These are phyloP conservation scores for Fomitopsis pinicola DNA, from an alignment of 1,284 basidiomycete genomes.

Conservation along the genomic window DNA sequence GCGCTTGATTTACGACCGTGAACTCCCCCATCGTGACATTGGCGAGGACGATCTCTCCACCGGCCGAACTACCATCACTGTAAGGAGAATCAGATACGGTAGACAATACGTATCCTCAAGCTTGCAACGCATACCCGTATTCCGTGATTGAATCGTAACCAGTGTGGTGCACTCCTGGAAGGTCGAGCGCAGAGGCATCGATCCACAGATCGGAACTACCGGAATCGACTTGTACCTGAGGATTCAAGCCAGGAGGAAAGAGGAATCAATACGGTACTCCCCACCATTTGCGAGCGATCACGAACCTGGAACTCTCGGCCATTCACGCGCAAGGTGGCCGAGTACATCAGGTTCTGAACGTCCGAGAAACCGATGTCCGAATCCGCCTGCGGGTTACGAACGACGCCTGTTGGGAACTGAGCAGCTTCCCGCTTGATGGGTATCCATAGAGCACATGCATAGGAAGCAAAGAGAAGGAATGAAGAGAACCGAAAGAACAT, in stretches of 20 bases:
- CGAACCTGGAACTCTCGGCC: background rate
- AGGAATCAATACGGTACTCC: background rate
- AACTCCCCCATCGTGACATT: slow-evolving; percentile 3
- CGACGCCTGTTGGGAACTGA: background rate
- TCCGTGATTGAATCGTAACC: background rate
- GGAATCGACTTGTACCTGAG: slow-evolving; percentile 2
- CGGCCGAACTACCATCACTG: background rate
- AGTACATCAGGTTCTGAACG: background rate
- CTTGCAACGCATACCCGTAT: background rate
- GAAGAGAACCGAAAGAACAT: background rate
- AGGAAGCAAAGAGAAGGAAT: background rate
- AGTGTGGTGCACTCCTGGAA: background rate
- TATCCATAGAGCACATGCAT: background rate
- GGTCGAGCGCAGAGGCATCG: background rate
- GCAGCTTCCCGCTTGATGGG: background rate
- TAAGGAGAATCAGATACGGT: background rate
- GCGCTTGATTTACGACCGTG: background rate
- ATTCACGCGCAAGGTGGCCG: background rate
- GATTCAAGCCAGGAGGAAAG: background rate
- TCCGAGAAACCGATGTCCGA: background rate
- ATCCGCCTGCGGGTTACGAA: background rate
- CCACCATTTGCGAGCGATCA: background rate
- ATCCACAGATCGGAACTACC: slow-evolving; percentile 5
- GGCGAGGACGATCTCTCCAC: background rate
- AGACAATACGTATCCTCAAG: background rate